These are phyloP conservation scores for Crucihimalaya himalaica DNA, from an alignment of 345 rosid genomes.

Conservation along the genomic window DNA sequence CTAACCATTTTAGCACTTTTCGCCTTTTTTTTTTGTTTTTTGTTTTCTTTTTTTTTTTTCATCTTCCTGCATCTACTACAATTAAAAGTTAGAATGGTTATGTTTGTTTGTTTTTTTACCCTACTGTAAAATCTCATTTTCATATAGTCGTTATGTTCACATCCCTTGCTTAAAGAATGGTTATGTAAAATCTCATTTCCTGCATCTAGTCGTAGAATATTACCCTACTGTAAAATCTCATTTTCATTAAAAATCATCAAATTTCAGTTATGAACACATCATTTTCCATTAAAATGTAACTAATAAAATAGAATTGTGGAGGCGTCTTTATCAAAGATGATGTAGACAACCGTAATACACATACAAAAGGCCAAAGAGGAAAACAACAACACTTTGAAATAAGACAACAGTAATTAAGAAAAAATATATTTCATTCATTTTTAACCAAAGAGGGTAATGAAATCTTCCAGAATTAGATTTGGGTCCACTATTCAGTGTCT, in stretches of 20 bases:
- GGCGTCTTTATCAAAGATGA: conserved; percentile 13
- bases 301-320: background rate
- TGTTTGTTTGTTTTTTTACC: too few relatives aligned
- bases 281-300: background rate
- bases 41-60: too few relatives aligned
- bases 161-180: too few relatives aligned
- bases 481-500: conserved; percentile 24
- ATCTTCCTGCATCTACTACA: background rate
- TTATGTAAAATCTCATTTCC: too few relatives aligned
- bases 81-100: background rate
- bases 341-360: conserved; percentile 10
- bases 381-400: background rate
- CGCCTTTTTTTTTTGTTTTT: background rate
- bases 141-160: too few relatives aligned
- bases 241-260: background rate
- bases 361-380: background rate
- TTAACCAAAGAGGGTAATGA: background rate
- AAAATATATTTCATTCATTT: background rate
- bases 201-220: too few relatives aligned
- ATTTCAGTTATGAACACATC: background rate
- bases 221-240: too few relatives aligned
- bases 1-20: background rate
- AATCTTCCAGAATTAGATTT: conserved; percentile 24
- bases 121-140: too few relatives aligned
- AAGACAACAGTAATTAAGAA: conserved; percentile 6